Percentiles rank a stretch among this genome's conserved stretches.
These are phyloP conservation scores for Scenedesmus sp. DNA, from an alignment of 163 green algal species.

Conservation along the genomic window DNA sequence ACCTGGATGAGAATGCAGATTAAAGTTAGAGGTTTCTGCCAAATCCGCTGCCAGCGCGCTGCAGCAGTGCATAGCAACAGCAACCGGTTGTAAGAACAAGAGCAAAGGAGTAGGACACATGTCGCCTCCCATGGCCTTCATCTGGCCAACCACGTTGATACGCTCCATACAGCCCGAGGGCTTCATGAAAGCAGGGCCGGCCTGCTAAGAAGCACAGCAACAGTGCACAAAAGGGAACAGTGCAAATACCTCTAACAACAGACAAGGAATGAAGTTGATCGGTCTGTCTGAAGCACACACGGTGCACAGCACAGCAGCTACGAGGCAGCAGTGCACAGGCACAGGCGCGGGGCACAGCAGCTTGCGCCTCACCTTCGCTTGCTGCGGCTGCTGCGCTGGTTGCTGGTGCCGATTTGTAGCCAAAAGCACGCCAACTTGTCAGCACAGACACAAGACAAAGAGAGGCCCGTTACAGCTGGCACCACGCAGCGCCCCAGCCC, in stretches of 20 bases:
- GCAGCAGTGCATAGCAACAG: not conserved
- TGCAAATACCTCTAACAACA: not conserved
- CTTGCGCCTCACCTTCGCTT: not conserved
- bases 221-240: not conserved
- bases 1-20: too few relatives aligned
- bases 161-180: conserved; percentile 76
- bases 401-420: too few relatives aligned
- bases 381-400: not conserved
- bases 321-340: not conserved
- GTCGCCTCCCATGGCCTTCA: conserved; percentile 67
- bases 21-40: too few relatives aligned
- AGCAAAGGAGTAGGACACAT: not conserved
- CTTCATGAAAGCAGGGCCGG: conserved; percentile 45
- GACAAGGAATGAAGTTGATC: not conserved
- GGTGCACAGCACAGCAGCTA: not conserved
- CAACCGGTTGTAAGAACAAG: too few relatives aligned
- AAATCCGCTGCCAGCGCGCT: too few relatives aligned
- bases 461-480: not conserved
- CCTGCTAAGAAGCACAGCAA: not conserved
- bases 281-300: not conserved
- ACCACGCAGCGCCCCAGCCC: not conserved
- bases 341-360: not conserved
- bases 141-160: conserved; percentile 61
- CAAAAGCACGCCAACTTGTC: too few relatives aligned
- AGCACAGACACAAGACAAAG: not conserved